Evolutionary conservation across 1,284 basidiomycete species (phyloP), one percentile per base, ranked within the genome.

Genomic region (Mycosarcoma mackinlayi): DNA sequence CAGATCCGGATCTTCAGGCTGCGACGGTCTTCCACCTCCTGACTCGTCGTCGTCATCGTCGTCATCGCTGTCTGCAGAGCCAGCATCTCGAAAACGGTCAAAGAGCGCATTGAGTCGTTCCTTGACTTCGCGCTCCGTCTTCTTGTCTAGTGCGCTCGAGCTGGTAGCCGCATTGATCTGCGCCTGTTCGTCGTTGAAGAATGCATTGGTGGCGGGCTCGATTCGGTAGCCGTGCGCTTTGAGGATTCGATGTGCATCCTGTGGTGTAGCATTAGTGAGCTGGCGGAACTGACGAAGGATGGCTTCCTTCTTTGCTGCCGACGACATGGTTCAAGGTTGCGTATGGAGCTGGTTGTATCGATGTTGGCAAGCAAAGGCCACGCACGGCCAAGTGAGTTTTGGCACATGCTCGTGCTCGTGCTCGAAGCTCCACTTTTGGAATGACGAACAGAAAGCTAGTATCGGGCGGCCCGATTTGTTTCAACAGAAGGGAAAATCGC

Each of bases 181-280:
- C 39, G 67, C 76, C n/a, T 66, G 56, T 5, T 72, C 71, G 47
- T 83, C 80, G 38, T 68, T 88, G 84, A 88, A 92, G 82, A 86
- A 93, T 0, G 89, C 88, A 83, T 93, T 89, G 38, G 92, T 84
- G 10, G 92, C 92, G 10, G 86, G 83, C 50, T 93, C 92, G 40
- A 92, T 81, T 33, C 88, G 86, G 78, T 83, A 85, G 24, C 87
- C 88, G 83, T 90, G 85, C 63, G 88, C 88, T 75, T 91, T 89
- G 50, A 93, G 82, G 82, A 88, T 91, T 57, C 87, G 87, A 64
- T 84, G 87, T n/a, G 91, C 92, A 54, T 92, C 90, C 31, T 75
- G 62, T 6, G 62, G 49, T 4, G 76, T 72, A 1, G 76, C 73
- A 52, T 76, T 77, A 50, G 75, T 75, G 21, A 74, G 55, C 31